These are phyloP conservation scores for Ziziphus jujuba DNA, from an alignment of 306 rosid species.

Conservation along the genomic window DNA sequence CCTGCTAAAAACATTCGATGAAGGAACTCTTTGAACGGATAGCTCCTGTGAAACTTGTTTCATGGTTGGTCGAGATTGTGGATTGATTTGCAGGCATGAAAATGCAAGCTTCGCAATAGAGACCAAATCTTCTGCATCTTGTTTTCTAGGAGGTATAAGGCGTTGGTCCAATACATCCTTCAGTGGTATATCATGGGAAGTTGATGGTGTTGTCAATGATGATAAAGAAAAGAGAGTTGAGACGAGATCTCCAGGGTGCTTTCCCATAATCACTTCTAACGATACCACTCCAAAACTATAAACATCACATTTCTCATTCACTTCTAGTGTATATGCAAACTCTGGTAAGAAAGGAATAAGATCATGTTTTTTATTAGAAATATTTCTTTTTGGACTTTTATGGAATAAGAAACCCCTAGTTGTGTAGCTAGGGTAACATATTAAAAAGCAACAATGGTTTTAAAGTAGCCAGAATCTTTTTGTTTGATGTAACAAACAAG, in stretches of 20 bases:
- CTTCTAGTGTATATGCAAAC: slow-evolving; percentile 24
- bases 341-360: slow-evolving; percentile 6
- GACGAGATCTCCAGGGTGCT: slow-evolving; percentile 30
- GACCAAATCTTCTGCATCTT: slow-evolving; percentile 17
- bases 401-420: neutral
- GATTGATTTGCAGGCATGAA: slow-evolving; percentile 18
- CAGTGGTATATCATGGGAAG: neutral
- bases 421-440: no score
- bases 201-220: neutral
- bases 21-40: neutral
- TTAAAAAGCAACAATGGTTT: no score
- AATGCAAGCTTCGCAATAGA: slow-evolving; percentile 22
- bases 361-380: neutral
- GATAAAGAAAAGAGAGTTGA: slow-evolving; percentile 7
- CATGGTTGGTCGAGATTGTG: slow-evolving; percentile 31
- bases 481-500: no score
- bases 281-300: slow-evolving; percentile 26
- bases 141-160: slow-evolving; percentile 5
- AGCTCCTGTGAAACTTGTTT: slow-evolving; percentile 12
- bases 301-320: slow-evolving; percentile 22
- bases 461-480: no score
- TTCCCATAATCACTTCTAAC: slow-evolving; percentile 24
- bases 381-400: neutral
- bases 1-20: neutral
- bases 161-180: slow-evolving; percentile 25